Conservation (phyloP, 2,329 filamentous ascomycete genomes). For the Colletotrichum euphorbiae region DNA sequence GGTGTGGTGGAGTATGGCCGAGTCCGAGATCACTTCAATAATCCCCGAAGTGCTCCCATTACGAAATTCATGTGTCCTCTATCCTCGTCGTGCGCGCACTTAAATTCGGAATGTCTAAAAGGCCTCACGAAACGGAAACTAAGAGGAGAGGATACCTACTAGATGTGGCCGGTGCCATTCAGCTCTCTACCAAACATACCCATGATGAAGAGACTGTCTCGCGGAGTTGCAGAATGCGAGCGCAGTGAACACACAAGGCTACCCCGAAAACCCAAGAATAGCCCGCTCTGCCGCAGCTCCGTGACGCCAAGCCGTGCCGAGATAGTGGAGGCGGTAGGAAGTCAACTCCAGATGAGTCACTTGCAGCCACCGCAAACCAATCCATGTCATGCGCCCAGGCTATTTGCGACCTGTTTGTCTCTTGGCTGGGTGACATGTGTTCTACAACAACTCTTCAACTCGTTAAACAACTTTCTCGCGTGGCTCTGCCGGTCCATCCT, state of each 20-base stretch:
- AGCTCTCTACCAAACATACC: not conserved
- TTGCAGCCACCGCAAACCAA: slow-evolving; percentile 24
- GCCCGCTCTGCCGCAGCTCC: slow-evolving; percentile 33
- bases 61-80: not conserved
- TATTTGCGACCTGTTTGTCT: not conserved
- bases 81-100: not conserved
- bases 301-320: slow-evolving; percentile 38
- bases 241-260: not conserved
- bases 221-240: not conserved
- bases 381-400: slow-evolving; percentile 14
- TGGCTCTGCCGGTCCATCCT: slow-evolving; percentile 8
- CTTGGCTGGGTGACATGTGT: slow-evolving; percentile 8
- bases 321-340: slow-evolving; percentile 31
- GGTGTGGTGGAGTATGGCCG: slow-evolving; percentile 16
- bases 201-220: not conserved
- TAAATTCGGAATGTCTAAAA: slow-evolving; percentile 7
- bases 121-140: not conserved
- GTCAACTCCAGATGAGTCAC: slow-evolving; percentile 20
- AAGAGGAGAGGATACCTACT: not conserved
- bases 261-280: slow-evolving; percentile 25
- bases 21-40: slow-evolving; percentile 16
- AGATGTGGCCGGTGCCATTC: not conserved
- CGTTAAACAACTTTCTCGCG: slow-evolving; percentile 5
- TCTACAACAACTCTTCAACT: not conserved
- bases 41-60: not conserved